Percentiles rank a stretch among this genome's conserved stretches.
Conservation (phyloP, 1,139 yeast genomes). For the Yamadazyma dushanensis region DNA sequence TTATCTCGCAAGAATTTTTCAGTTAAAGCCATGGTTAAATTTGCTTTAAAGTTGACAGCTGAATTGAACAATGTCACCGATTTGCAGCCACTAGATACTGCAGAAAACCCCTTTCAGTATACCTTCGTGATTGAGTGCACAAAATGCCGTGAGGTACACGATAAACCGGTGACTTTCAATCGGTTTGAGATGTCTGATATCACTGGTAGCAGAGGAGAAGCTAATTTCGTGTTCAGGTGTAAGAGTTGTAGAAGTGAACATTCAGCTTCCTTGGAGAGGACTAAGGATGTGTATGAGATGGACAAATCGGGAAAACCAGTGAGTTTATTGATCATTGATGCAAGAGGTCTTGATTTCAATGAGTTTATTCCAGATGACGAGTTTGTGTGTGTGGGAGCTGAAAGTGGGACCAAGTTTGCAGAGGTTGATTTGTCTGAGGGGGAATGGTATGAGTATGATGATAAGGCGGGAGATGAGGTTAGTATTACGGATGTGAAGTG, state of each 20-base stretch:
- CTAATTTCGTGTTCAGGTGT: constrained; percentile 82
- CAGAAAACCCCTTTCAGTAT: constrained; percentile 67
- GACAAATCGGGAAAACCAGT: constrained; percentile 35
- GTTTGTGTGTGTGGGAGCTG: constrained; percentile 61
- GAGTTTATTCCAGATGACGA: constrained; percentile 70
- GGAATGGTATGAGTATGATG: constrained; percentile 97
- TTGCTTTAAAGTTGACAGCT: constrained; percentile 54
- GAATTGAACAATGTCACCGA: constrained; percentile 63
- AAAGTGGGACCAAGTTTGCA: constrained; percentile 50
- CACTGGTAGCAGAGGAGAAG: constrained; percentile 76
- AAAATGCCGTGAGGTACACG: constrained; percentile 75
- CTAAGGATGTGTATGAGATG: constrained; percentile 27
- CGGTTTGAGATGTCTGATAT: constrained; percentile 61
- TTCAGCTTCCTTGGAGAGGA: constrained; percentile 37
- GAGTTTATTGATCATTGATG: constrained; percentile 67
- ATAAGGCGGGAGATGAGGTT: constrained; percentile 76
- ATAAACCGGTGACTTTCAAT: constrained; percentile 72
- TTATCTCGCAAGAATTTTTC: neutral
- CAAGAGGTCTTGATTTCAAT: constrained; percentile 78
- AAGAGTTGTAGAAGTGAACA: constrained; percentile 55
- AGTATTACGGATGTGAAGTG: constrained; percentile 73
- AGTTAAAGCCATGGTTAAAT: constrained; percentile 34
- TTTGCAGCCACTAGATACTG: constrained; percentile 63
- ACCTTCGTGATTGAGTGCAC: constrained; percentile 74
- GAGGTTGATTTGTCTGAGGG: constrained; percentile 75